Evolutionary conservation across 345 rosid genomes (phyloP), one percentile per base, ranked within the genome.

Genomic region (Aquilaria malaccensis): DNA sequence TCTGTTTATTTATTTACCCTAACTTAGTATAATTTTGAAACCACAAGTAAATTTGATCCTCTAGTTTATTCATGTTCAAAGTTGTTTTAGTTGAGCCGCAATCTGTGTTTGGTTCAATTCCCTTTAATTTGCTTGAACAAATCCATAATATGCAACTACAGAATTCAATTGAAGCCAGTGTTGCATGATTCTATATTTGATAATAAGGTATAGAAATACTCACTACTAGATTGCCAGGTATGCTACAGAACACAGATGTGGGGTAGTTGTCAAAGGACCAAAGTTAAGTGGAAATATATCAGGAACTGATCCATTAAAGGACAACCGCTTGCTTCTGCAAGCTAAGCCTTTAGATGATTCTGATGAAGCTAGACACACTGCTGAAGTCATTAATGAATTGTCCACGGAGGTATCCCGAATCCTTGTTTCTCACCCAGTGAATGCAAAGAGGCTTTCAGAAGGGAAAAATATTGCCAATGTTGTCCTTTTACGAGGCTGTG

Each of bases 161-260:
- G 3, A 37, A 37, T 37, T 37, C 43, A 37, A 2, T 37, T 37
- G 7, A 37, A 37, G 43, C 7, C 43, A 37, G 7, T 37, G 4
- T 5, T 37, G 43, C 43, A 9, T 37, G 43, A 37, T 37, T 37
- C 43, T 37, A 37, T 9, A 37, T 37, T 37, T 37, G 43, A 37
- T 37, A 37, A 37, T 37, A 4, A 37, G 43, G 43, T 37, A 37
- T 4, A 1, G 43, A 4, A 37, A 37, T 37, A 9, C 43, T 37
- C 43, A 37, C 43, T 4, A 37, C 43, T 37, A 37, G 7, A 37
- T 37, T 37, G 43, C 7, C 66, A 88, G 99, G 83, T 94, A 94
- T 78, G 99, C 97, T 30, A 94, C 97, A 37, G 97, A 94, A 67
- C 97, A 94, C 61, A 82, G 96, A 79, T 90, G 96, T 68, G 97